Conservation (phyloP, 257 asterid genomes). For the Mitragyna speciosa region DNA sequence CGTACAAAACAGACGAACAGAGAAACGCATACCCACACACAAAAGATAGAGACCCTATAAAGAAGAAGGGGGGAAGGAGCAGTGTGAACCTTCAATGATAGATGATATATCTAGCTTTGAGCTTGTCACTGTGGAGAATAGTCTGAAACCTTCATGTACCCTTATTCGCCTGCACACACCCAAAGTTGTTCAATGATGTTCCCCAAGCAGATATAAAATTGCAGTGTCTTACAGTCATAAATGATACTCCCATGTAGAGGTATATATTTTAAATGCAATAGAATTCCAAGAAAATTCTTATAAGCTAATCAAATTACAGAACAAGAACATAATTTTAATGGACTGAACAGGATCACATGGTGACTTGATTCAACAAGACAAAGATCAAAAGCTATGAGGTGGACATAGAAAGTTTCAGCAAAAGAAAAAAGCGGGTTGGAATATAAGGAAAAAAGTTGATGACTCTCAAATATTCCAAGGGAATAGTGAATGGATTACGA, state of each 20-base stretch:
- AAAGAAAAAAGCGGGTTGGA: neutral
- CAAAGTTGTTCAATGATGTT: neutral
- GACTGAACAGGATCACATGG: neutral
- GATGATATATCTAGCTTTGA: slow-evolving; percentile 58
- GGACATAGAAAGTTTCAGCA: neutral
- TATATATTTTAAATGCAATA: neutral
- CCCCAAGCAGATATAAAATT: slow-evolving; percentile 10
- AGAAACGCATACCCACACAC: too few species aligned
- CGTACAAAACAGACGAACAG: neutral
- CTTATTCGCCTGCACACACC: slow-evolving; percentile 63
- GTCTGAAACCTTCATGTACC: slow-evolving; percentile 71
- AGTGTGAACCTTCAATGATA: slow-evolving; percentile 54
- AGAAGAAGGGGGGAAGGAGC: neutral
- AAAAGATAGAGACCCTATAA: neutral
- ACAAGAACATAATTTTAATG: too few species aligned
- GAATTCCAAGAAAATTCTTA: neutral
- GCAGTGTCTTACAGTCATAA: too few species aligned
- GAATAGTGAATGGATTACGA: neutral
- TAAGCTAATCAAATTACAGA: neutral
- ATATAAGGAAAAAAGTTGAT: neutral
- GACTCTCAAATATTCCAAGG: neutral
- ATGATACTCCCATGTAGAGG: neutral
- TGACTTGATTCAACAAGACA: too few species aligned
- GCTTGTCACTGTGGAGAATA: slow-evolving; percentile 83
- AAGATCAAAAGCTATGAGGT: neutral